phyloP scores from a whole-genome alignment of 2,329 filamentous ascomycete species.

The Alternaria atra region DNA sequence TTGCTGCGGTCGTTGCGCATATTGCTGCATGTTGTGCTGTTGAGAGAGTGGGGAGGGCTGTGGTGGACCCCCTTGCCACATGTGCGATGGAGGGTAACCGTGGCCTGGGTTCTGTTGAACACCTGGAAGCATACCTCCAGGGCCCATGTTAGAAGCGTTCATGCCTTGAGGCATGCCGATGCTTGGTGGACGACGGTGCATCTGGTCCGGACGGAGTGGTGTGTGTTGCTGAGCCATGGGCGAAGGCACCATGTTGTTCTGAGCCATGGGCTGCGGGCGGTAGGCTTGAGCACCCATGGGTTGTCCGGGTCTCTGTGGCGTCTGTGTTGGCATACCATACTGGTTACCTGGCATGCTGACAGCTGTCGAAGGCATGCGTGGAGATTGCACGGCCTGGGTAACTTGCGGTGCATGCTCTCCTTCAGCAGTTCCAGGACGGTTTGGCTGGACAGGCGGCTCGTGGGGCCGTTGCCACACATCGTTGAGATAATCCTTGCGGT shows the following conservation, averaged over 20 bases:
- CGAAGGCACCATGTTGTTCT: slow-evolving; percentile 76
- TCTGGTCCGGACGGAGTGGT: slow-evolving; percentile 66
- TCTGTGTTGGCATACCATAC: slow-evolving; percentile 66
- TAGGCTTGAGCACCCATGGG: slow-evolving; percentile 73
- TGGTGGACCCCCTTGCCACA: slow-evolving; percentile 60
- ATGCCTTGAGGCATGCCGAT: slow-evolving; percentile 37
- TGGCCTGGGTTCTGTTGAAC: slow-evolving; percentile 56
- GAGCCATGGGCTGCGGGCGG: slow-evolving; percentile 74
- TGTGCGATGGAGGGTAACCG: slow-evolving; percentile 56
- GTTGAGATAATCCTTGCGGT: slow-evolving; percentile 81
- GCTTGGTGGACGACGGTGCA: slow-evolving; percentile 72
- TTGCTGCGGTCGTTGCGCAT: slow-evolving; percentile 54
- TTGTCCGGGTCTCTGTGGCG: slow-evolving; percentile 65
- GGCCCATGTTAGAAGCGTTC: slow-evolving; percentile 45
- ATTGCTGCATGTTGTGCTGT: slow-evolving; percentile 57
- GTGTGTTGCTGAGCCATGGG: slow-evolving; percentile 75
- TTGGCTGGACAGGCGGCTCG: slow-evolving; percentile 71
- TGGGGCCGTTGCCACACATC: slow-evolving; percentile 84
- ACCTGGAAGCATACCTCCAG: slow-evolving; percentile 48
- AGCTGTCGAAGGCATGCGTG: slow-evolving; percentile 66
- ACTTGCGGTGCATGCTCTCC: slow-evolving; percentile 51
- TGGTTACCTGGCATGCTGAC: slow-evolving; percentile 65
- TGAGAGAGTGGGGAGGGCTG: slow-evolving; percentile 59
- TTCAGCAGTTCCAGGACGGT: slow-evolving; percentile 51
- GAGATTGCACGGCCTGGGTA: slow-evolving; percentile 58